A percentile compares a stretch with the other conserved stretches of the same genome.
These are phyloP conservation scores for Didymella segeticola DNA, from an alignment of 2,329 filamentous ascomycete species.

Conservation along the genomic window DNA sequence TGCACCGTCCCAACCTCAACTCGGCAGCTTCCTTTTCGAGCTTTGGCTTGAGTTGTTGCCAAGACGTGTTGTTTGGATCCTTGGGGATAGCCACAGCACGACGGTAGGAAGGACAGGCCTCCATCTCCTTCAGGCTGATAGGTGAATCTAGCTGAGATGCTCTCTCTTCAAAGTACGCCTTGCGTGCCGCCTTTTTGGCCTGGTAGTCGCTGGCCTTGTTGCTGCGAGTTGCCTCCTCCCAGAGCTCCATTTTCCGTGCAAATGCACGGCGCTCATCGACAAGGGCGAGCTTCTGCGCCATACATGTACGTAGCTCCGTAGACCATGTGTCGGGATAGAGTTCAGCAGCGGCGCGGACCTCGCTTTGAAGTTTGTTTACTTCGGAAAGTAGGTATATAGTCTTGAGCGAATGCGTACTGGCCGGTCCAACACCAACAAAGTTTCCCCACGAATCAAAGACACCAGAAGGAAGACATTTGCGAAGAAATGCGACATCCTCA, in stretches of 20 bases:
- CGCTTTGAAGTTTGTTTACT: constrained; percentile 36
- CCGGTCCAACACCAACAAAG: constrained; percentile 46
- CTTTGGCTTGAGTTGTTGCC: constrained; percentile 47
- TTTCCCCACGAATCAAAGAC: constrained; percentile 50
- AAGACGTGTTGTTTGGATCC: constrained; percentile 45
- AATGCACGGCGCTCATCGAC: constrained; percentile 43
- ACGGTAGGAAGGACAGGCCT: constrained; percentile 49
- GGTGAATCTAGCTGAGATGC: constrained; percentile 48
- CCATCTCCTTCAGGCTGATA: constrained; percentile 43
- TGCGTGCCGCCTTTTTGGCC: constrained; percentile 43
- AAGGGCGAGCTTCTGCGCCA: constrained; percentile 30
- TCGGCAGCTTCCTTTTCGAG: constrained; percentile 44
- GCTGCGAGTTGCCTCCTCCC: constrained; percentile 43
- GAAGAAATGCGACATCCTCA: constrained; percentile 38
- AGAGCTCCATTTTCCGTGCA: constrained; percentile 47
- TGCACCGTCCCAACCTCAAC: constrained; percentile 20
- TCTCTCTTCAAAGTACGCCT: constrained; percentile 46
- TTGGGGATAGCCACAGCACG: constrained; percentile 50
- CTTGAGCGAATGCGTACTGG: constrained; percentile 42
- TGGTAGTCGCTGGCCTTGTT: constrained; percentile 40
- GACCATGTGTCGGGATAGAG: constrained; percentile 27
- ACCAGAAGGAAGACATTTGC: constrained; percentile 42
- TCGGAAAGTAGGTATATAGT: constrained; percentile 43
- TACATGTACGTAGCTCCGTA: constrained; percentile 31
- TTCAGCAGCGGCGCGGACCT: constrained; percentile 27